Evolutionary conservation across 2,329 filamentous ascomycete genomes (phyloP), one percentile per base, ranked within the genome.

Genomic region (Alternaria consortialis): DNA sequence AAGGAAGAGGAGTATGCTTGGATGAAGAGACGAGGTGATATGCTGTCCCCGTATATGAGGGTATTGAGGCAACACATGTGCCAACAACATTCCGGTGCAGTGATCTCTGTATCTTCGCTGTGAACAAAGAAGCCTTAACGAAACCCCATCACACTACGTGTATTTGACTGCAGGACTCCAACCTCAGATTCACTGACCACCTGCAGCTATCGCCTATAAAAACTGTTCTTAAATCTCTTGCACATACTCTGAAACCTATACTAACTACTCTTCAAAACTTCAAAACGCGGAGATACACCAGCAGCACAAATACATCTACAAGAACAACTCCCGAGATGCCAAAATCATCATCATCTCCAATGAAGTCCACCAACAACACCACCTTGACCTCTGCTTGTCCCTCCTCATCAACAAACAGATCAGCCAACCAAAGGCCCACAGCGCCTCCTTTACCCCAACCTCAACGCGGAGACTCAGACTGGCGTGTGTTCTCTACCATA

Each of bases 1-100:
- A 4, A 86, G 95, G 76, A 99, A 99, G 87, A 90, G 93, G 80
- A 98, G 93, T 78, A 99, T 99, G 95, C 78, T 99, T 69, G 95
- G 95, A 29, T 98, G 64, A 66, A 3, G 13, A 6, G 4, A 2
- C 6, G 37, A 1, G 23, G 37, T 40, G 9, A 40, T 7, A 12
- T 40, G 4, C 2, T 40, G 17, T 23, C 17, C 17, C 9, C 3
- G 2, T 13, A 15, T 12, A 23, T 40, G 3, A 40, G 37, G 7
- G 11, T 11, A 7, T 25, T 42, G 11, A 11, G 13, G 17, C 17
- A 23, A 40, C 9, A 13, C 9, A 13, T 40, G 9, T 40, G 17
- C 8, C 11, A 20, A 20, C 7, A 20, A 20, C 2, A 39, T 17
- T 11, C 5, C 7, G 4, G 15, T 37, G 13, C n/a, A 36, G 5